Base-by-base conservation (phyloP, 306 rosid genomes). In the Lithocarpus polystachyus region DNA sequence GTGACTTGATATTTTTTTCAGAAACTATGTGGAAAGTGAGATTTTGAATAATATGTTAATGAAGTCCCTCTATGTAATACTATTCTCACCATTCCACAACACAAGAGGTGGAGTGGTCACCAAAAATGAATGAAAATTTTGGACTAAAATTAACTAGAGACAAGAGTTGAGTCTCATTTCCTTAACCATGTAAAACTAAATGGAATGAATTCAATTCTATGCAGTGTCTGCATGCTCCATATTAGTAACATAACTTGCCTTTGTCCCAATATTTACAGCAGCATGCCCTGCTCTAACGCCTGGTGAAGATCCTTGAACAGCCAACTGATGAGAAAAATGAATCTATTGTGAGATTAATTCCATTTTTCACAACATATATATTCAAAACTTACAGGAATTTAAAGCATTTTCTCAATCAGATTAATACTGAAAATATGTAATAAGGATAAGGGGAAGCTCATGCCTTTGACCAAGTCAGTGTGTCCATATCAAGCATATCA, bases 261-360 rank as follows among this genome's bases (percentile, higher is more conserved):
- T 91, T 20, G 92, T 87, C 72, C 98, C 96, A 64, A 93, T 80
- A 69, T 62, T 95, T 29, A 91, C 94, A 59, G 96, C 91, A 0
- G 99, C 91, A 80, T 95, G 99, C 59, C 99, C 99, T 1, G 99
- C 99, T 64, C 99, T 85, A 33, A 86, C 92, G 22, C 97, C 97
- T 0, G 99, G 99, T 4, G 94, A 89, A 86, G 90, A 88, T 73
- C 98, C 99, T 82, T 89, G 97, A 84, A 88, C 90, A 37, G 87
- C 84, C 86, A 95, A 71, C 99, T 95, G 88, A 64, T 53, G 71
- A 81, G 56, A 77, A 77, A 75, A 72, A 68, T 68, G 56, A 79
- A 81, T 17, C 57, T 54, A 61, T 37, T 3, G 79, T n/a, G 1
- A 72, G 75, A 24, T 53, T 52, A 29, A 77, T 51, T 75, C 71